Evolutionary conservation across 2,329 filamentous ascomycete species (phyloP).

Genomic region (Calonectria crousiana): DNA sequence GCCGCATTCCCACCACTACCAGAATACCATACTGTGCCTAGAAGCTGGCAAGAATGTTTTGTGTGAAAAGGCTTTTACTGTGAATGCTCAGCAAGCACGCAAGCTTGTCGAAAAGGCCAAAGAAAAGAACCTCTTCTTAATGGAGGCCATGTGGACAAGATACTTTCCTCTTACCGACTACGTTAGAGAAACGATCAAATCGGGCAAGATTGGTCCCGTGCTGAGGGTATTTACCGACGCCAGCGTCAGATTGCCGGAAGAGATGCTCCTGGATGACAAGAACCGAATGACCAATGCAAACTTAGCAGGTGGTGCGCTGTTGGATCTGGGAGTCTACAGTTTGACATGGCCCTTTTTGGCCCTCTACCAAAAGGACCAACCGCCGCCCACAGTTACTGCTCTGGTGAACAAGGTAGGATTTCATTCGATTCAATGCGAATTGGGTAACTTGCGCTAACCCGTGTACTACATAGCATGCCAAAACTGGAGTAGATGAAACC

Average conservation of each 20-base stretch:
- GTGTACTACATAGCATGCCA: background rate
- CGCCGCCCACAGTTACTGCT: conserved; percentile 74
- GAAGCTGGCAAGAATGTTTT: conserved; percentile 87
- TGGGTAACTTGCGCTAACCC: background rate
- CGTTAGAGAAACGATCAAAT: conserved; percentile 71
- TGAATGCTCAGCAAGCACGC: conserved; percentile 80
- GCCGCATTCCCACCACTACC: conserved; percentile 91
- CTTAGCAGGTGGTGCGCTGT: conserved; percentile 82
- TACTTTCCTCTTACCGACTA: conserved; percentile 86
- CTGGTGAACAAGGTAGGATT: conserved; percentile 61
- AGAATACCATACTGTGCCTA: conserved; percentile 84
- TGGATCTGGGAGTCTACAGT: conserved; percentile 88
- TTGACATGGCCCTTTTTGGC: conserved; percentile 91
- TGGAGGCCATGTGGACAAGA: conserved; percentile 90
- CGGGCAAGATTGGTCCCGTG: conserved; percentile 68
- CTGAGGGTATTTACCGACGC: conserved; percentile 61
- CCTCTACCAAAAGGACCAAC: conserved; percentile 72
- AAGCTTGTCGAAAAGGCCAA: conserved; percentile 77
- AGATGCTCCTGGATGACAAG: conserved; percentile 45
- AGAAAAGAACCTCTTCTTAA: conserved; percentile 78
- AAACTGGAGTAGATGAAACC: conserved; percentile 80
- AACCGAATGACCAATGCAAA: conserved; percentile 84
- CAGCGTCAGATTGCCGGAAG: background rate
- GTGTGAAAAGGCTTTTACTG: conserved; percentile 90
- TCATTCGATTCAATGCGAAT: background rate